These are phyloP conservation scores for Flaveria ramosissima DNA, from an alignment of 129 eudicot species.

Conservation along the genomic window DNA sequence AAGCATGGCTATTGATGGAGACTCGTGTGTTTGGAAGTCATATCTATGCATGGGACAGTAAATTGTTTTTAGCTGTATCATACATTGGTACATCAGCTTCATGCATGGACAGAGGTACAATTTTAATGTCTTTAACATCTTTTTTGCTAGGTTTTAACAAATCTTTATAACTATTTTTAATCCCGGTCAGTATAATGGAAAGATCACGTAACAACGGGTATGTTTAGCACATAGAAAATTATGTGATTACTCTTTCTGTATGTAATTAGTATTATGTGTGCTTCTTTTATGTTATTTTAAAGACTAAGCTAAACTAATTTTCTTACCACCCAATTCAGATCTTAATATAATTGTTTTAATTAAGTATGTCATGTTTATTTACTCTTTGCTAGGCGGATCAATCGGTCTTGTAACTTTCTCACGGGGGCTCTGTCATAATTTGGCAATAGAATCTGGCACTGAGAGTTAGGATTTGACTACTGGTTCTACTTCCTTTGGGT, in stretches of 20 bases:
- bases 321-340: background rate
- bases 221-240: background rate
- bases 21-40: background rate
- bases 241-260: background rate
- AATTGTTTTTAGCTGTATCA: background rate
- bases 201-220: background rate
- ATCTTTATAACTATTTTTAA: background rate
- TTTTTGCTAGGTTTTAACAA: background rate
- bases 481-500: background rate
- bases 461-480: background rate
- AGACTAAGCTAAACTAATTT: background rate
- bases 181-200: background rate
- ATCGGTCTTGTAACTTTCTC: background rate
- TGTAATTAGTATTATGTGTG: background rate
- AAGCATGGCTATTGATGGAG: background rate
- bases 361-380: background rate
- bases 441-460: background rate
- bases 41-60: background rate
- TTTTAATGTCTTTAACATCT: background rate
- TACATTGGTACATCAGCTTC: background rate
- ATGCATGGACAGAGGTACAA: background rate
- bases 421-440: background rate
- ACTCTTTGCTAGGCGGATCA: conserved; percentile 1
- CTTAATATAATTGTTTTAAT: background rate
- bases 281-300: background rate